Percentiles rank a stretch among this genome's conserved stretches.
Evolutionary conservation across 306 rosid genomes (phyloP).

Genomic region (Sesbania bispinosa): DNA sequence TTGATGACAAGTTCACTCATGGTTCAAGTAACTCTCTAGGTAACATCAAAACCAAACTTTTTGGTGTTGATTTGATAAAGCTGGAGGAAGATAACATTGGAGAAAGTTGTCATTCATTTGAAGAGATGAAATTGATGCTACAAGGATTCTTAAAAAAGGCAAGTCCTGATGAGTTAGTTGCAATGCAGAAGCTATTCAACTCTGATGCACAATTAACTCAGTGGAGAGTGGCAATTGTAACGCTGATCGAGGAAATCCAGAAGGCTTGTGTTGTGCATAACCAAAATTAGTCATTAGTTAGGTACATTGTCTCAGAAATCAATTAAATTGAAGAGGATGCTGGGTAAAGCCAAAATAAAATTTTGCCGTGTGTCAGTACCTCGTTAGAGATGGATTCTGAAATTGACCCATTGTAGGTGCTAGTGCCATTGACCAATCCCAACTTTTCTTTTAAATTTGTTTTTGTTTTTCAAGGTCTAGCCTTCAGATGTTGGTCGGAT

Average conservation of each 20-base stretch:
- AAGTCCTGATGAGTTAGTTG: slow-evolving; percentile 51
- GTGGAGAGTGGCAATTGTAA: slow-evolving; percentile 38
- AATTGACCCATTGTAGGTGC: slow-evolving; percentile 12
- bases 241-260: slow-evolving; percentile 53
- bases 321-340: slow-evolving; percentile 14
- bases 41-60: slow-evolving; percentile 28
- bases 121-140: slow-evolving; percentile 37
- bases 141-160: slow-evolving; percentile 57
- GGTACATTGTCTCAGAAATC: slow-evolving; percentile 35
- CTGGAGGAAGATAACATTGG: slow-evolving; percentile 28
- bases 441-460: too few species aligned
- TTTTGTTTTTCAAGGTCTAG: slow-evolving; percentile 1
- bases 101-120: slow-evolving; percentile 25
- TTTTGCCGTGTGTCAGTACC: neutral
- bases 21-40: slow-evolving; percentile 32
- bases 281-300: slow-evolving; percentile 24
- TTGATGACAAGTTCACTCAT: slow-evolving; percentile 29
- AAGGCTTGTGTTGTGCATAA: slow-evolving; percentile 36
- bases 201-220: slow-evolving; percentile 34
- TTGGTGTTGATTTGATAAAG: slow-evolving; percentile 38
- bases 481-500: neutral
- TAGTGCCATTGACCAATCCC: slow-evolving; percentile 1
- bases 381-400: slow-evolving; percentile 13
- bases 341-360: slow-evolving; percentile 19
- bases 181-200: slow-evolving; percentile 48